Evolutionary conservation across 371 early-diverging fungal genomes (phyloP).

Genomic region (Mortierella sp.): DNA sequence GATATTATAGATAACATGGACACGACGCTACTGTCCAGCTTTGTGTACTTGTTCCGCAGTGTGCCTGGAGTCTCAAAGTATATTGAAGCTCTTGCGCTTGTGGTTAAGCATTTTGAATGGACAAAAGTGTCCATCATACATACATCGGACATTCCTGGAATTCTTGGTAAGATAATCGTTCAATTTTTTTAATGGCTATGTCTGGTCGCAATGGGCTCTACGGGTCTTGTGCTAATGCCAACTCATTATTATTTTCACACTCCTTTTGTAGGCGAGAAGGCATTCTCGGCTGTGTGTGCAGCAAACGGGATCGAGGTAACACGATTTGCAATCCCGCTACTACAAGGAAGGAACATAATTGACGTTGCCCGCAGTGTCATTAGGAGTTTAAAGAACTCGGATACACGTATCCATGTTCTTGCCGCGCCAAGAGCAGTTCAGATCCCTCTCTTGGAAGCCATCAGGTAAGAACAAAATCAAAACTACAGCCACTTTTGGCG

Average conservation of each 20-base stretch:
- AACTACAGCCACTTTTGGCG: not conserved
- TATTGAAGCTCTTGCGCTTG: conserved; percentile 17
- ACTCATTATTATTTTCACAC: no score
- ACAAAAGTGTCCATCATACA: conserved; percentile 32
- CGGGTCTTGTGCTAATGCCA: no score
- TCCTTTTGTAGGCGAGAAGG: conserved; percentile 29
- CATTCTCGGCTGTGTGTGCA: conserved; percentile 13
- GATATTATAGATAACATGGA: conserved; percentile 35
- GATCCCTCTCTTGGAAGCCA: conserved; percentile 16
- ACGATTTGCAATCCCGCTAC: conserved; percentile 20
- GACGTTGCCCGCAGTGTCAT: conserved; percentile 5
- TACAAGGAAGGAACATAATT: not conserved
- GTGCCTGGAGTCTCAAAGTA: conserved; percentile 30
- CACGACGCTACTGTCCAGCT: conserved; percentile 7
- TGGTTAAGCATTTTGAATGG: conserved; percentile 35
- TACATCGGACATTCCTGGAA: conserved; percentile 35
- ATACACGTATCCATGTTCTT: conserved; percentile 44
- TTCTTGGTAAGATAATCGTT: conserved; percentile 17
- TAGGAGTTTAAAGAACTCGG: conserved; percentile 15
- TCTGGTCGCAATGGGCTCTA: no score
- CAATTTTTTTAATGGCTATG: no score
- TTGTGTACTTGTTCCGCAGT: conserved; percentile 34
- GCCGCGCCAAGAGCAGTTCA: conserved; percentile 22
- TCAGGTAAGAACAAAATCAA: conserved; percentile 16
- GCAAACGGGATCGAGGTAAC: conserved; percentile 2